Evolutionary conservation across 495 filamentous ascomycete species (phyloP).

Genomic region (Staphylotrichum tortipilum): DNA sequence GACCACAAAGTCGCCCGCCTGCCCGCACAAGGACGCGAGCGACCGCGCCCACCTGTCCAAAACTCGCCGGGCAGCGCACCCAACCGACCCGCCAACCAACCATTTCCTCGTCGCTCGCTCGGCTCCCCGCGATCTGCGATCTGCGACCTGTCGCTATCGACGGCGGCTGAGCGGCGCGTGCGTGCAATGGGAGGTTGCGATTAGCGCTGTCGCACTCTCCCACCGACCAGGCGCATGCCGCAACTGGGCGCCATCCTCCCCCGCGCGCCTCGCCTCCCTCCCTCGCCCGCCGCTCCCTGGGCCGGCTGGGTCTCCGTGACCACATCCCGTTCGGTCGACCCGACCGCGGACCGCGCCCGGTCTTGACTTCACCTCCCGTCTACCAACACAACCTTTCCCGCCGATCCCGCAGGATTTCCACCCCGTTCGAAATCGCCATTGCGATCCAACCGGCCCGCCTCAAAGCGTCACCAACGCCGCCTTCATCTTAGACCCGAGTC

Average conservation of each 20-base stretch:
- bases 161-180: slow-evolving; percentile 13
- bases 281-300: not conserved
- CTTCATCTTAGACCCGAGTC: not conserved
- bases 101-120: too few relatives aligned
- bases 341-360: not conserved
- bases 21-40: not conserved
- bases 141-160: slow-evolving; percentile 1
- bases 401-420: too few relatives aligned
- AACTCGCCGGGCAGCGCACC: not conserved
- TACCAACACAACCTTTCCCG: not conserved
- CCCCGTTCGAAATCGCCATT: not conserved
- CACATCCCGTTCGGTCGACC: not conserved
- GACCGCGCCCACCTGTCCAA: too few relatives aligned
- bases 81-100: slow-evolving; percentile 6
- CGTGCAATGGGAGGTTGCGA: slow-evolving; percentile 27
- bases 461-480: not conserved
- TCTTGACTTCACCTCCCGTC: not conserved
- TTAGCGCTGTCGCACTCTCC: slow-evolving; percentile 22
- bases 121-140: slow-evolving; percentile 11
- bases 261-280: not conserved
- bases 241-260: not conserved
- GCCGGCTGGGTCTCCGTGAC: not conserved
- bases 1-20: slow-evolving; percentile 11
- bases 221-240: slow-evolving; percentile 13
- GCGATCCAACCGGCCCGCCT: not conserved